Evolutionary conservation across 2,329 filamentous ascomycete genomes (phyloP).

Genomic region (Beauveria medogensis): DNA sequence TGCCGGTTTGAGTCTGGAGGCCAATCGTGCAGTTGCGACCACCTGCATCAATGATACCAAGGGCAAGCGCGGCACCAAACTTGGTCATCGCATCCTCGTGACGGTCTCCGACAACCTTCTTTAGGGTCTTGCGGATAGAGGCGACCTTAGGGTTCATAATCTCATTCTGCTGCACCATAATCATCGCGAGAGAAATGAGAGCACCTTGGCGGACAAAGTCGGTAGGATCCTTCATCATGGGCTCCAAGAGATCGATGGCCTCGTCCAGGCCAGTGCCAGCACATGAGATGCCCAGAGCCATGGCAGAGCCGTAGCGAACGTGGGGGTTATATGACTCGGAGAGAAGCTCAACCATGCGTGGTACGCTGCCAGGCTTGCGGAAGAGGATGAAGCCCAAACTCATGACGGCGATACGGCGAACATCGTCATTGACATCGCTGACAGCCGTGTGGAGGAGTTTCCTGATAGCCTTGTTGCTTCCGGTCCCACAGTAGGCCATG

Average conservation of each 20-base stretch:
- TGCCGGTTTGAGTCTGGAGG: conserved; percentile 93
- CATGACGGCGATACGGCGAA: conserved; percentile 93
- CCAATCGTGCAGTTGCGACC: conserved; percentile 98
- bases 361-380: conserved; percentile 93
- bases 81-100: conserved; percentile 99
- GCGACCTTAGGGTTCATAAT: conserved; percentile 96
- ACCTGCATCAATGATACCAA: conserved; percentile 96
- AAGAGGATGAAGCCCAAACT: conserved; percentile 97
- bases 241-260: conserved; percentile 91
- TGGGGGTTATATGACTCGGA: conserved; percentile 99
- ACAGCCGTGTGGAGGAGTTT: conserved; percentile 93
- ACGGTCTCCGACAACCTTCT: conserved; percentile 88
- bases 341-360: conserved; percentile 95
- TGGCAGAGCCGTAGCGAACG: conserved; percentile 93
- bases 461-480: conserved; percentile 97
- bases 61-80: conserved; percentile 86
- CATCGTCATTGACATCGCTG: conserved; percentile 96
- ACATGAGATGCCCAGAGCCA: conserved; percentile 97
- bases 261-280: conserved; percentile 93
- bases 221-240: conserved; percentile 98
- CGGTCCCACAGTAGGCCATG: conserved; percentile 91
- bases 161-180: conserved; percentile 98
- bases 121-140: conserved; percentile 81
- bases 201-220: conserved; percentile 98
- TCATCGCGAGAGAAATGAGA: conserved; percentile 90